Percentiles rank a stretch among this genome's conserved stretches.
Conservation (phyloP, 306 rosid species). For the Dalbergia cultrata region DNA sequence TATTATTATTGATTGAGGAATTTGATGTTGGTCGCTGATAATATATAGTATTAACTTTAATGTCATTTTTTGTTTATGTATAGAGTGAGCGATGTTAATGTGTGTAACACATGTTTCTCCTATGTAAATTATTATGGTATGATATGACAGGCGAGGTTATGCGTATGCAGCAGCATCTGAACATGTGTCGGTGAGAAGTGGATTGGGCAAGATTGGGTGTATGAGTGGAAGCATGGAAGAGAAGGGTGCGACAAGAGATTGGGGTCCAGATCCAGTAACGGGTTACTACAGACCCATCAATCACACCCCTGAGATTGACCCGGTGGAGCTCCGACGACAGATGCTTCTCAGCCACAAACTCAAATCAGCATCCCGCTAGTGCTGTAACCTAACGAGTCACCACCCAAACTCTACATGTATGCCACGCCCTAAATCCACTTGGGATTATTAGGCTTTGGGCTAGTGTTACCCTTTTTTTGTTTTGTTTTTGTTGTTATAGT, state of each 20-base stretch:
- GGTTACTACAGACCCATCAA: slow-evolving; percentile 65
- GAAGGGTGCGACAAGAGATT: slow-evolving; percentile 30
- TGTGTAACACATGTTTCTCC: too few species aligned
- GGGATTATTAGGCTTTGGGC: background rate
- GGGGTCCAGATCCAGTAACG: slow-evolving; percentile 67
- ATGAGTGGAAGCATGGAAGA: slow-evolving; percentile 49
- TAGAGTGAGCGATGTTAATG: too few species aligned
- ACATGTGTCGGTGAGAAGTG: slow-evolving; percentile 26
- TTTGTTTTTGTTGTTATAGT: background rate
- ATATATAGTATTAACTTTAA: too few species aligned
- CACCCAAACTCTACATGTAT: background rate
- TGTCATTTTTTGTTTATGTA: too few species aligned
- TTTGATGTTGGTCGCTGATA: too few species aligned
- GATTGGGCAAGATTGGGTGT: slow-evolving; percentile 33
- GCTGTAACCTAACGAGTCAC: background rate
- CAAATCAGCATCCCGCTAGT: slow-evolving; percentile 3
- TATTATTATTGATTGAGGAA: too few species aligned
- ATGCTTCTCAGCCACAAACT: slow-evolving; percentile 54
- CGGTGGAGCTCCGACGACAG: slow-evolving; percentile 61
- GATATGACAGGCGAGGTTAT: slow-evolving; percentile 48
- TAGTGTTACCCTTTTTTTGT: background rate
- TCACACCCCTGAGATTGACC: slow-evolving; percentile 49
- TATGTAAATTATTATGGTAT: too few species aligned
- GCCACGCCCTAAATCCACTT: background rate
- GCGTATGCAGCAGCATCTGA: slow-evolving; percentile 43